Conservation (phyloP, 2,329 filamentous ascomycete species). For the Cryphonectria nitschkei region DNA sequence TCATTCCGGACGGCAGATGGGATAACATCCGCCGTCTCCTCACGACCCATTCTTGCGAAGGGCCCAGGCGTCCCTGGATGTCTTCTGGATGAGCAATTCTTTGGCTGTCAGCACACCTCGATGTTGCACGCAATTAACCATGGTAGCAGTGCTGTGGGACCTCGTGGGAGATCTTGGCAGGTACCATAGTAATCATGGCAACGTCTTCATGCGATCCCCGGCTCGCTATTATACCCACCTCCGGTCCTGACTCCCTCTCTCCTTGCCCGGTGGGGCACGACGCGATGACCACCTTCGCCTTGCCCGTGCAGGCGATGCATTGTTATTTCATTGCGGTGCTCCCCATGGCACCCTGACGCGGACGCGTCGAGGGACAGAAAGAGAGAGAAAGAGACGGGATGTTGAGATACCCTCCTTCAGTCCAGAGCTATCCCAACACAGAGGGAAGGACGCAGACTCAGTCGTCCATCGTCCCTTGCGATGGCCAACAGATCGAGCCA, state of each 20-base stretch:
- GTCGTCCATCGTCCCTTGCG: neutral
- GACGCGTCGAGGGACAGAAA: neutral
- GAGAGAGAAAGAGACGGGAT: neutral
- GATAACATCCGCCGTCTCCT: neutral
- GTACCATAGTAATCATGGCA: neutral
- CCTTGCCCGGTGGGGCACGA: neutral
- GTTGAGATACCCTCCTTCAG: conserved; percentile 1
- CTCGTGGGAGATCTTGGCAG: neutral
- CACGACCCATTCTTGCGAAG: neutral
- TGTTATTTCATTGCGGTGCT: neutral
- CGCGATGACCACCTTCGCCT: conserved; percentile 3
- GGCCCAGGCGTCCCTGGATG: neutral
- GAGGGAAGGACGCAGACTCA: neutral
- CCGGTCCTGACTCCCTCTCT: conserved; percentile 6
- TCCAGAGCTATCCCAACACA: conserved; percentile 4
- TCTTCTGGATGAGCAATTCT: neutral
- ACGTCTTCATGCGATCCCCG: conserved; percentile 7
- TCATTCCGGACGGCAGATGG: neutral
- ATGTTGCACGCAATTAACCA: neutral
- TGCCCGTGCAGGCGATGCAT: conserved; percentile 3
- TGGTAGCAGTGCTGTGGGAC: neutral
- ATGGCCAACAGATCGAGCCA: conserved; percentile 22
- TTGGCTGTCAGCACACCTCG: neutral
- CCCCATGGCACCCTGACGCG: neutral
- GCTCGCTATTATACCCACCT: neutral